phyloP scores from a whole-genome alignment of 768 basidiomycete species.

The Mycena haematopus region DNA sequence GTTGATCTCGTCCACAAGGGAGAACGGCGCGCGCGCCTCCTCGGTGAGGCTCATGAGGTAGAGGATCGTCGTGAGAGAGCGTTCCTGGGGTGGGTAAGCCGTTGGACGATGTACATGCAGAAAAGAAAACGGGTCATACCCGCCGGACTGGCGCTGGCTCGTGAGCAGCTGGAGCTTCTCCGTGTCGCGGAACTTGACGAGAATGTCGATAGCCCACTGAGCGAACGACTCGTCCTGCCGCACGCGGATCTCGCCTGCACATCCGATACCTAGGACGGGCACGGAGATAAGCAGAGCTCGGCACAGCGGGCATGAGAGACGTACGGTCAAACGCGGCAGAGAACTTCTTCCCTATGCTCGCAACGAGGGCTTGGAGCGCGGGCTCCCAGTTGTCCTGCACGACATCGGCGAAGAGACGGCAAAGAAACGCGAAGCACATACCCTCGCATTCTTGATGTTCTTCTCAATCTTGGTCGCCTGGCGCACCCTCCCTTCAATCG shows the following conservation, averaged over 20 bases:
- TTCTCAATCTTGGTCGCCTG: slow-evolving; percentile 59
- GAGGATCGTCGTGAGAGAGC: slow-evolving; percentile 93
- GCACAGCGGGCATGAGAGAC: slow-evolving; percentile 37
- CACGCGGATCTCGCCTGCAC: slow-evolving; percentile 89
- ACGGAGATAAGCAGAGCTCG: not conserved
- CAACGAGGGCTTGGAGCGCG: slow-evolving; percentile 75
- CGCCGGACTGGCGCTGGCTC: slow-evolving; percentile 91
- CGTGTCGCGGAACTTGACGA: slow-evolving; percentile 92
- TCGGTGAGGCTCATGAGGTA: slow-evolving; percentile 97
- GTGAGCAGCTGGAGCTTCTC: slow-evolving; percentile 89
- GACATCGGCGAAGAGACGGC: not conserved
- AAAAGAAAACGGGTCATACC: slow-evolving; percentile 53
- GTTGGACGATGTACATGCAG: not conserved
- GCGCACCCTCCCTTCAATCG: slow-evolving; percentile 59
- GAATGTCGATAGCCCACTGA: slow-evolving; percentile 95
- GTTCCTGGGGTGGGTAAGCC: slow-evolving; percentile 67
- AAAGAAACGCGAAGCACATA: slow-evolving; percentile 39
- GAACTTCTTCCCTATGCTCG: slow-evolving; percentile 85
- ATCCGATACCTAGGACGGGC: slow-evolving; percentile 76
- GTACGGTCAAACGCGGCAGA: slow-evolving; percentile 89
- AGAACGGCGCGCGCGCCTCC: slow-evolving; percentile 94
- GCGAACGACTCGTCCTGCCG: slow-evolving; percentile 84
- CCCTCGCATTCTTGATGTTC: slow-evolving; percentile 68
- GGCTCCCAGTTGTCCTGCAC: slow-evolving; percentile 88
- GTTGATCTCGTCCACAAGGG: slow-evolving; percentile 98